Conservation (phyloP, 2,329 filamentous ascomycete genomes). For the Colletotrichum truncatum region DNA sequence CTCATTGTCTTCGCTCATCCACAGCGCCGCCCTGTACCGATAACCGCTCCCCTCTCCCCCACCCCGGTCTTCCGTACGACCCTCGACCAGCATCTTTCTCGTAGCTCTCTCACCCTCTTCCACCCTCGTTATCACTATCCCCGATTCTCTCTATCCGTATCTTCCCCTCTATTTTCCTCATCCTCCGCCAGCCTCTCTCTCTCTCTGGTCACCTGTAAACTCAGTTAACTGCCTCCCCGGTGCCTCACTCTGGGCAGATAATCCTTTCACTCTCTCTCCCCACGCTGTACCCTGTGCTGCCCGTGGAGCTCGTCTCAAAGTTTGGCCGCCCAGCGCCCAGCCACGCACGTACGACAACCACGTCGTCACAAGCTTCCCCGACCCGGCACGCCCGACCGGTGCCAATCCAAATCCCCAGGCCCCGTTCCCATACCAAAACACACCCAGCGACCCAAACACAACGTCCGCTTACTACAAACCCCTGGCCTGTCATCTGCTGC, state of each 20-base stretch:
- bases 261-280: neutral
- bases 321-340: slow-evolving; percentile 10
- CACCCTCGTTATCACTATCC: neutral
- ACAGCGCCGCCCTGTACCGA: too few relatives aligned
- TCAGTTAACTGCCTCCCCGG: too few relatives aligned
- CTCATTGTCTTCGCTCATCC: neutral
- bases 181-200: too few relatives aligned
- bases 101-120: neutral
- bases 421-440: neutral
- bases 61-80: neutral
- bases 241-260: neutral
- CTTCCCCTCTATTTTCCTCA: too few relatives aligned
- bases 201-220: neutral
- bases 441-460: neutral
- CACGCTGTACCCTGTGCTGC: too few relatives aligned
- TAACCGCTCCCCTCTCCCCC: too few relatives aligned
- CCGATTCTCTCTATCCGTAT: too few relatives aligned
- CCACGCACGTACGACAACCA: slow-evolving; percentile 3
- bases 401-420: too few relatives aligned
- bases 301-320: too few relatives aligned
- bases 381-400: slow-evolving; percentile 19
- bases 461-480: neutral
- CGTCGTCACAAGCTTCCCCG: slow-evolving; percentile 23
- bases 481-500: neutral
- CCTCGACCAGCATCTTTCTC: neutral